Evolutionary conservation across 176 grass and related monocot genomes (phyloP), one percentile per base, ranked within the genome.

Genomic region (Pontederia crassipes): DNA sequence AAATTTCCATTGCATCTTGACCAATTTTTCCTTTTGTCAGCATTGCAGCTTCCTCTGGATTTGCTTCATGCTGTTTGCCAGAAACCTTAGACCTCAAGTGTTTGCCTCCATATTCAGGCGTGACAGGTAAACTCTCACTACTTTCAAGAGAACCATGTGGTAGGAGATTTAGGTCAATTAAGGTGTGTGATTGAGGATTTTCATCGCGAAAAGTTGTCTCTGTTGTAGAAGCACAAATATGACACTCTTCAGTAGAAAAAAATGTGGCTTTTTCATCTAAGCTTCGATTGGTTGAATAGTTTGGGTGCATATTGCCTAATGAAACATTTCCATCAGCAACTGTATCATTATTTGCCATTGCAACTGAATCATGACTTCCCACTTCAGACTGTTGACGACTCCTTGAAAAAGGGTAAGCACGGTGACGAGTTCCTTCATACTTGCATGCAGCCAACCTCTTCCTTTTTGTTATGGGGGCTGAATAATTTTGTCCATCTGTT

Each of bases 91-190:
- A 20, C 8, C 46, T 55, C 32, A 77, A 75, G 76, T 64, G 77
- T 54, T 45, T 74, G 73, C 72, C 67, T 40, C 32, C 32, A 40
- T 40, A 40, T 40, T 40, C 32, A 40, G 32, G 32, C 6, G 2
- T 3, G 32, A 40, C 32, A 40, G 32, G 32, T 40, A 40, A 40
- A 71, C 49, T 61, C 52, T 82, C 84, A 69, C 76, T 81, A 69
- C 76, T 81, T 76, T 80, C 85, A 29, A 63, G 68, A 75, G 83
- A 71, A 17, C 78, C 62, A 75, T 90, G 78, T 56, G 86, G 91
- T 50, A 87, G 86, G 24, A 87, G 28, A 74, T 91, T 96, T 59
- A 91, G 67, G 75, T 91, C 92, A 64, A 96, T 80, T 40, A 75
- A 62, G 58, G 32, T 29, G 47, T 45, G 67, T 4, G 55, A 28